A percentile compares a stretch with the other conserved stretches of the same genome.
Conservation (phyloP, 2,329 filamentous ascomycete genomes). For the Fusarium torreyae region DNA sequence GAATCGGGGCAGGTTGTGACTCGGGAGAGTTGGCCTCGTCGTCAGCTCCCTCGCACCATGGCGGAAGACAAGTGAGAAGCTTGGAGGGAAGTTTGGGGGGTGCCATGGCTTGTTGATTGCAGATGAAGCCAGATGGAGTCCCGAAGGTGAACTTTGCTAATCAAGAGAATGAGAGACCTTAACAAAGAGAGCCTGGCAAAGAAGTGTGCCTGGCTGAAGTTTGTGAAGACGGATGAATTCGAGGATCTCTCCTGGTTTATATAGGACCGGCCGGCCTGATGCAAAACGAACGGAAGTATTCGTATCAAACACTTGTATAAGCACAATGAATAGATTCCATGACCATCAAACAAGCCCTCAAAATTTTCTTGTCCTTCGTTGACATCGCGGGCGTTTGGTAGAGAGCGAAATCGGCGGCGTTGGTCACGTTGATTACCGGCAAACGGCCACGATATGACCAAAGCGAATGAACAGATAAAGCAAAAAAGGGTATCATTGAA, state of each 20-base stretch:
- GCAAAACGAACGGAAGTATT: background rate
- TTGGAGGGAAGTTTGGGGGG: slow-evolving; percentile 22
- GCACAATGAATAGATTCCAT: background rate
- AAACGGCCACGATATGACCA: background rate
- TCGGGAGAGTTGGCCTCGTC: background rate
- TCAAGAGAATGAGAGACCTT: background rate
- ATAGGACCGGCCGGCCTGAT: background rate
- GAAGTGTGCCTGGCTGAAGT: slow-evolving; percentile 1
- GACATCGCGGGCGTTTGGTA: background rate
- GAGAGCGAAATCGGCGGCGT: background rate
- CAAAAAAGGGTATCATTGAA: slow-evolving; percentile 47
- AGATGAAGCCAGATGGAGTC: background rate
- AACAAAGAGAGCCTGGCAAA: background rate
- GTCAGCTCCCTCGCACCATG: slow-evolving; percentile 16
- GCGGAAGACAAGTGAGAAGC: slow-evolving; percentile 32
- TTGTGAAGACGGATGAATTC: background rate
- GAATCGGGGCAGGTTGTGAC: background rate
- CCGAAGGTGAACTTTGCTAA: background rate
- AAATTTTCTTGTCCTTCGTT: background rate
- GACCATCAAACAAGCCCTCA: background rate
- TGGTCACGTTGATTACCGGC: background rate
- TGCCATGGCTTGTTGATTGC: slow-evolving; percentile 14
- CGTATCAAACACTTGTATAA: background rate
- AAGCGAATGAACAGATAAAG: background rate
- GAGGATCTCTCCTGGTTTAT: background rate